Evolutionary conservation across 2,329 filamentous ascomycete species (phyloP), one percentile per base, ranked within the genome.

Genomic region (Aspergillus caelatus): DNA sequence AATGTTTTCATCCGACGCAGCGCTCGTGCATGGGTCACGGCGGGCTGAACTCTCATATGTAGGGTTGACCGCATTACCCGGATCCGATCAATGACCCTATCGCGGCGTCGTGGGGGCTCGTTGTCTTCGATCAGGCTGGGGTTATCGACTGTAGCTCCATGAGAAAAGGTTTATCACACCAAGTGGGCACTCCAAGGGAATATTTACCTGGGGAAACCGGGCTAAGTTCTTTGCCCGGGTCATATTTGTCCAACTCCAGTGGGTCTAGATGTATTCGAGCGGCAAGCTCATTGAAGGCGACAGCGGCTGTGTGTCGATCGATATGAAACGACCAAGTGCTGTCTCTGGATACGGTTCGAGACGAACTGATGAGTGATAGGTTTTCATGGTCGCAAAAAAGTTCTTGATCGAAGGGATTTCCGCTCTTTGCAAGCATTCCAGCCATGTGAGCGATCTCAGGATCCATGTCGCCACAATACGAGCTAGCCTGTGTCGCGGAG

Each of bases 1-100:
- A 81, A 74, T 19, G 79, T 80, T 66, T 75, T 81, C 58, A 77
- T 79, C 39, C 77, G 77, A 43, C 78, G 76, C 45, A 81, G 60
- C 19, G 66, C 74, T 1, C 67, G 67, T 10, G 61, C 61, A 7
- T 64, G 66, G 23, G 65, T 52, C 43, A 63, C 65, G 12, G 67
- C 53, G 32, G 63, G 36, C 10, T 64, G 65, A 26, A 65, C 41
- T 48, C 65, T 70, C 10, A 78, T 60, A 6, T 70, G 69, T 43
- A 78, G 50, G 53, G 62, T 75, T 7, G 78, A 80, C 48, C 75
- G 74, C 62, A 77, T 74, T 4, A 69, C 74, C 39, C 76, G 75
- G 58, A 80, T 71, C 50, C 73, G 71, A 57, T 70, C 66, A 14
- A 78, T 57, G 6, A 74, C 59, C 52, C 65, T 63, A 60, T 68